Conservation (phyloP, 768 basidiomycete species). For the Stropharia rugosoannulata region DNA sequence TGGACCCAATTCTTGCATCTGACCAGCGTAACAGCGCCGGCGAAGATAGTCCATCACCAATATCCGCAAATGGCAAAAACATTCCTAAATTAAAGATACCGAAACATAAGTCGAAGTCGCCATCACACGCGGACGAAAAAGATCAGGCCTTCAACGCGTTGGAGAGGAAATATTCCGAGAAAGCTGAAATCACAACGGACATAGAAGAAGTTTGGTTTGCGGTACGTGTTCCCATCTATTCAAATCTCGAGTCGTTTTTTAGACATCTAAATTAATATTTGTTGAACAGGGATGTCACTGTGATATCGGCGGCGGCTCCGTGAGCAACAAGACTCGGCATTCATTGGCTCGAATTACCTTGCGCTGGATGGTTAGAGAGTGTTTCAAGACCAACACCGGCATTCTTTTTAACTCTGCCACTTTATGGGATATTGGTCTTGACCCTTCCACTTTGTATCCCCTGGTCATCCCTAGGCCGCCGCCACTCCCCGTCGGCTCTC, state of each 20-base stretch:
- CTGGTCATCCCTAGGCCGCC: constrained; percentile 36
- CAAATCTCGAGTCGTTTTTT: not conserved
- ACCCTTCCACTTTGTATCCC: constrained; percentile 46
- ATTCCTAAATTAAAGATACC: not conserved
- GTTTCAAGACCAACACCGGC: constrained; percentile 57
- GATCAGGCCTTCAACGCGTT: constrained; percentile 26
- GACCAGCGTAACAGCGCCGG: not conserved
- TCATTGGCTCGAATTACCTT: constrained; percentile 55
- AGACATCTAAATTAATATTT: no score
- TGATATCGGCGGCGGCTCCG: constrained; percentile 59
- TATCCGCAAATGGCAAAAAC: not conserved
- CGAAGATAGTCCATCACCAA: not conserved
- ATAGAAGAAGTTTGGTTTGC: constrained; percentile 74
- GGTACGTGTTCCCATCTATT: constrained; percentile 22
- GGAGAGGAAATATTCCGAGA: constrained; percentile 32
- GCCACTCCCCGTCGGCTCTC: constrained; percentile 22
- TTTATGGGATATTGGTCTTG: constrained; percentile 48
- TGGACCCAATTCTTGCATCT: not conserved
- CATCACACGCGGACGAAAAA: constrained; percentile 17
- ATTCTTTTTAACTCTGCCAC: constrained; percentile 55
- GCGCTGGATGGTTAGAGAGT: constrained; percentile 74
- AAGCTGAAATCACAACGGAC: constrained; percentile 26
- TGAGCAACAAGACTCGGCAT: constrained; percentile 42
- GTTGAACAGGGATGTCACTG: constrained; percentile 42
- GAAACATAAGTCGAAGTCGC: not conserved